A percentile compares a stretch with the other conserved stretches of the same genome.
phyloP scores from a whole-genome alignment of 2,329 filamentous ascomycete genomes.

The Neonectria coccinea region DNA sequence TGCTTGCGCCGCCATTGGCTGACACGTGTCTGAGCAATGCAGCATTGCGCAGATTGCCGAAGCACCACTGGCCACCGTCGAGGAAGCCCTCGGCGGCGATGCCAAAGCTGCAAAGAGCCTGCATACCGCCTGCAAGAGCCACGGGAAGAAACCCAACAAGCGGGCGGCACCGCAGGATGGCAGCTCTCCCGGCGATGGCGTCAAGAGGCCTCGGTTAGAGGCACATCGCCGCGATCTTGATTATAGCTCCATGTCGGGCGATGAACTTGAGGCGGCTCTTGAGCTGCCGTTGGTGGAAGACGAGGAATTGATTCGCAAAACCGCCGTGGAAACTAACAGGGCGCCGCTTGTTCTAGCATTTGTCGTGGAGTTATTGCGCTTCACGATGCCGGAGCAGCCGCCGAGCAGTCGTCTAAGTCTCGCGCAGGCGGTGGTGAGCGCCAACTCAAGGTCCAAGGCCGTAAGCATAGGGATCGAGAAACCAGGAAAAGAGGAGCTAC shows the following conservation, averaged over 20 bases:
- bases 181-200: constrained; percentile 27
- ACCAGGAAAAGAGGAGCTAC: constrained; percentile 76
- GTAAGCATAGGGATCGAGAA: constrained; percentile 78
- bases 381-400: constrained; percentile 88
- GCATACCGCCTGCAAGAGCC: constrained; percentile 66
- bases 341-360: constrained; percentile 87
- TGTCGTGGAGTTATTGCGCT: constrained; percentile 76
- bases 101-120: constrained; percentile 62
- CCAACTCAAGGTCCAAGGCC: constrained; percentile 82
- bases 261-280: constrained; percentile 72
- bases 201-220: constrained; percentile 51
- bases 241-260: constrained; percentile 59
- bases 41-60: constrained; percentile 69
- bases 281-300: constrained; percentile 67
- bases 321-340: constrained; percentile 77
- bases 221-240: constrained; percentile 51
- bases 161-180: constrained; percentile 43
- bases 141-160: constrained; percentile 57
- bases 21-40: not conserved
- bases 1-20: not conserved
- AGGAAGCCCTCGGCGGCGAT: constrained; percentile 59
- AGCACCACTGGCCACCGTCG: constrained; percentile 57
- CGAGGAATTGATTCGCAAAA: constrained; percentile 69
- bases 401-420: constrained; percentile 85
- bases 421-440: constrained; percentile 85